These are phyloP conservation scores for Tylopilus subfusipes DNA, from an alignment of 768 basidiomycete genomes.

Conservation along the genomic window DNA sequence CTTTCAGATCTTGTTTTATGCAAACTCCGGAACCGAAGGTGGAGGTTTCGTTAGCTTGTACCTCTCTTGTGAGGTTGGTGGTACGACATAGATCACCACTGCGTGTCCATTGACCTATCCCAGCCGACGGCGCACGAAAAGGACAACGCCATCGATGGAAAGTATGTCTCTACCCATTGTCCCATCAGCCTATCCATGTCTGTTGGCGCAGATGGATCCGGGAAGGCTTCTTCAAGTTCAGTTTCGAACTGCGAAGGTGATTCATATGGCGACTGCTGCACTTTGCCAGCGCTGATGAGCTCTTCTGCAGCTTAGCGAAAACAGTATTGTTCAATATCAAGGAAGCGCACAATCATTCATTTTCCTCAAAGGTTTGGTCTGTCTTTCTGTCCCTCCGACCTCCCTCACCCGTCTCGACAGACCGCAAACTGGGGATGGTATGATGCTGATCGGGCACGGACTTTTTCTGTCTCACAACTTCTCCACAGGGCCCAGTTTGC, in stretches of 20 bases:
- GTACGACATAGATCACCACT: background rate
- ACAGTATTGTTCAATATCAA: slow-evolving; percentile 57
- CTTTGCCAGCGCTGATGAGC: background rate
- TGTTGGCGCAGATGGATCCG: slow-evolving; percentile 63
- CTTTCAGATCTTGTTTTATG: slow-evolving; percentile 72
- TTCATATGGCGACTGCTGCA: background rate
- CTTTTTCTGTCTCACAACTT: background rate
- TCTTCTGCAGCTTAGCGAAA: slow-evolving; percentile 39
- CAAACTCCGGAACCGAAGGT: slow-evolving; percentile 69
- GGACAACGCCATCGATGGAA: slow-evolving; percentile 60
- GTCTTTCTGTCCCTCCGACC: background rate
- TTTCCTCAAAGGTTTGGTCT: slow-evolving; percentile 59
- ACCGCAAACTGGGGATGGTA: slow-evolving; percentile 91
- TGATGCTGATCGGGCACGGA: slow-evolving; percentile 2
- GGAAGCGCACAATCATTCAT: slow-evolving; percentile 80
- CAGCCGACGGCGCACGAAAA: slow-evolving; percentile 79
- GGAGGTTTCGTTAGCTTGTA: slow-evolving; percentile 70
- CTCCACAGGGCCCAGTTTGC: slow-evolving; percentile 70
- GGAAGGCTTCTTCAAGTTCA: slow-evolving; percentile 82
- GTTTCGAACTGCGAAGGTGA: slow-evolving; percentile 76
- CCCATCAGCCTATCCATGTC: background rate
- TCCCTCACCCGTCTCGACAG: slow-evolving; percentile 33
- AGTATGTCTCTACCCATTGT: slow-evolving; percentile 33
- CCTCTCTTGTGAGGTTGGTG: slow-evolving; percentile 73
- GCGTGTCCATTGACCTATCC: slow-evolving; percentile 5